Conservation (phyloP, 352 stramenopile genomes). For the Globisporangium ultimum region DNA sequence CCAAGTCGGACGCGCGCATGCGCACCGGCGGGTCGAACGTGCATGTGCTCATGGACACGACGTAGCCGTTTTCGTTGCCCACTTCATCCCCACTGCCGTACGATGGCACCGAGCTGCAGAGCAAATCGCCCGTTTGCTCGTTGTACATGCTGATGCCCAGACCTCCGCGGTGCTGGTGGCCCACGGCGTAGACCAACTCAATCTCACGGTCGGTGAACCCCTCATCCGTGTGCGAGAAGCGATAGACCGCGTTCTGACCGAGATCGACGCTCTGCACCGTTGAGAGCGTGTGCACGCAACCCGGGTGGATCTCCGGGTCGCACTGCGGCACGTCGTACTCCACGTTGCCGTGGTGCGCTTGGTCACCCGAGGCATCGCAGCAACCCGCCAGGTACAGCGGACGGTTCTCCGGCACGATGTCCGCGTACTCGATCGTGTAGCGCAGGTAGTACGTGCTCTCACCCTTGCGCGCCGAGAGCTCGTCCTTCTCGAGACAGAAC, state of each 20-base stretch:
- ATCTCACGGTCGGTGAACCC: conserved; percentile 44
- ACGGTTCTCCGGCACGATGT: conserved; percentile 49
- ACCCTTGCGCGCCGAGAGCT: conserved; percentile 28
- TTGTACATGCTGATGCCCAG: conserved; percentile 76
- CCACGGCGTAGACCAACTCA: conserved; percentile 75
- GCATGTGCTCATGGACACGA: conserved; percentile 71
- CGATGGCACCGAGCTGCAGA: conserved; percentile 61
- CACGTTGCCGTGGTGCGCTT: conserved; percentile 62
- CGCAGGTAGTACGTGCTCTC: conserved; percentile 62
- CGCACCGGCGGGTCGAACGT: conserved; percentile 67
- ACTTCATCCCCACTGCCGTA: conserved; percentile 57
- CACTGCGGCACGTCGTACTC: conserved; percentile 78
- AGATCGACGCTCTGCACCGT: conserved; percentile 59
- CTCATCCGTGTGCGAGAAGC: conserved; percentile 15
- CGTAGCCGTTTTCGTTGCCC: conserved; percentile 71
- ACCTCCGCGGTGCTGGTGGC: conserved; percentile 71
- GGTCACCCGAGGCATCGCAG: conserved; percentile 63
- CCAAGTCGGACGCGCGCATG: conserved; percentile 65
- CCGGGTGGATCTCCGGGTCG: conserved; percentile 57
- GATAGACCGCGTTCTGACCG: conserved; percentile 22
- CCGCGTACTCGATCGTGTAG: conserved; percentile 75
- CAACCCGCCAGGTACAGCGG: conserved; percentile 66
- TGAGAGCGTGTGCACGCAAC: conserved; percentile 75
- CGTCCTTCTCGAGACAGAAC: conserved; percentile 60
- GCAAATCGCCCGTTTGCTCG: conserved; percentile 55